Evolutionary conservation across 371 early-diverging fungal species (phyloP), one percentile per base, ranked within the genome.

Genomic region (Agmasoma carcini): DNA sequence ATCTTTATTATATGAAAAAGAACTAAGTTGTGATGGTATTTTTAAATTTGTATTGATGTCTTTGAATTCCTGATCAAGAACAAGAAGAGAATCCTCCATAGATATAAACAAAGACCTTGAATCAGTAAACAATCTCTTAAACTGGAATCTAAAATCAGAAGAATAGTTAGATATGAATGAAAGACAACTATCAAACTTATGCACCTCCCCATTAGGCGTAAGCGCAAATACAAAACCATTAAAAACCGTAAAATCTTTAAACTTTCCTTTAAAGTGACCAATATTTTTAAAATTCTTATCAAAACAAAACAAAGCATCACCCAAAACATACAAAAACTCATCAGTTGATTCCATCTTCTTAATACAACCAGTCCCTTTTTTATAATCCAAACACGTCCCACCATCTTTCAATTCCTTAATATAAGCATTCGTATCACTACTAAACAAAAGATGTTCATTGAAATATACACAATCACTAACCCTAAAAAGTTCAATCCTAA

Each of bases 401-500:
- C 50, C 37, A 17, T 45, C 23, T 15, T 23, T 36, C 19, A 66
- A 9, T 26, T 40, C 46, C 23, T 68, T 62, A 2, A 68, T 20
- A 12, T 30, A 19, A 15, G 46, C 26, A 22, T 23, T 48, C 17
- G 36, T 52, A 1, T 34, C 22, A 47, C 40, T 59, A 12, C 44
- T 43, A 36, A 68, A 50, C 5, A 48, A 27, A 7, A 68, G 11
- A 1, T n/a, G 23, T 17, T 43, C 63, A 23, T 52, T 53, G 26
- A 48, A 39, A 23, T 14, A 34, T 19, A 26, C 31, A 36, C 53
- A 23, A 39, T 68, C 68, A 14, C 31, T 38, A 25, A 63, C 44
- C 22, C 36, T 30, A 49, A 56, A 68, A 19, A 37, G 34, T n/a
- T 60, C 59, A 39, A 68, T 41, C 43, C 52, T 63, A 30, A 55